These are phyloP conservation scores for Coemansia sp. DNA, from an alignment of 192 early-diverging fungal species.

Conservation along the genomic window DNA sequence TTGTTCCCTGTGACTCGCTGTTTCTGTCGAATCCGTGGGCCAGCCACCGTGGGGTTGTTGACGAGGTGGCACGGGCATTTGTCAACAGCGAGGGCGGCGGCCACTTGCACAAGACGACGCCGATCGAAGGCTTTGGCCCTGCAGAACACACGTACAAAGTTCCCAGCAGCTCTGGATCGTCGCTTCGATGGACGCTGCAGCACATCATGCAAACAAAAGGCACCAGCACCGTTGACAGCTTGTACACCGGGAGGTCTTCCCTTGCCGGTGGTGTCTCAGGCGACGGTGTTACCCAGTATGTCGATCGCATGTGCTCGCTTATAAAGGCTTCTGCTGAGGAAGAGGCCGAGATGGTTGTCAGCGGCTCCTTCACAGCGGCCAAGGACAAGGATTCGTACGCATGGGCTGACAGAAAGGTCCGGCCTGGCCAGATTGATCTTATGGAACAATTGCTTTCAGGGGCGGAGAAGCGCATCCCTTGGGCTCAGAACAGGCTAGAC, in stretches of 20 bases:
- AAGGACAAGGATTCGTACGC: conserved; percentile 10
- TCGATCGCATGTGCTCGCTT: conserved; percentile 45
- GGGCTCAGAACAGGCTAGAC: conserved; percentile 51
- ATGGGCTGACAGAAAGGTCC: conserved; percentile 17
- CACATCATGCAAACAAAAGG: conserved; percentile 48
- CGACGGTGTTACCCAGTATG: conserved; percentile 44
- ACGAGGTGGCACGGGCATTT: conserved; percentile 51
- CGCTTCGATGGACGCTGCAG: conserved; percentile 47
- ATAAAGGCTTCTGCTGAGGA: conserved; percentile 47
- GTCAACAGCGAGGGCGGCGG: conserved; percentile 55
- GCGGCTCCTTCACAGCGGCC: conserved; percentile 23
- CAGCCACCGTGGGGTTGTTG: conserved; percentile 26
- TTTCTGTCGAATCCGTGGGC: conserved; percentile 27
- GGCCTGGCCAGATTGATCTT: conserved; percentile 23
- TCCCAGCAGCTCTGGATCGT: conserved; percentile 43
- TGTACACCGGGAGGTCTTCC: conserved; percentile 47
- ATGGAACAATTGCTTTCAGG: conserved; percentile 45
- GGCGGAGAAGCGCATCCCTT: conserved; percentile 48
- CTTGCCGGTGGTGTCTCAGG: conserved; percentile 49
- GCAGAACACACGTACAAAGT: conserved; percentile 25
- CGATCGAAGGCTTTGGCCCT: conserved; percentile 37
- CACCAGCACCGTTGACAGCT: conserved; percentile 30
- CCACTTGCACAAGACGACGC: conserved; percentile 46
- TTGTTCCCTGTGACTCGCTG: conserved; percentile 48
- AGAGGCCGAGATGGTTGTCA: conserved; percentile 45